These are phyloP conservation scores for Spongospora subterranea DNA, from an alignment of 208 protist species.

Conservation along the genomic window DNA sequence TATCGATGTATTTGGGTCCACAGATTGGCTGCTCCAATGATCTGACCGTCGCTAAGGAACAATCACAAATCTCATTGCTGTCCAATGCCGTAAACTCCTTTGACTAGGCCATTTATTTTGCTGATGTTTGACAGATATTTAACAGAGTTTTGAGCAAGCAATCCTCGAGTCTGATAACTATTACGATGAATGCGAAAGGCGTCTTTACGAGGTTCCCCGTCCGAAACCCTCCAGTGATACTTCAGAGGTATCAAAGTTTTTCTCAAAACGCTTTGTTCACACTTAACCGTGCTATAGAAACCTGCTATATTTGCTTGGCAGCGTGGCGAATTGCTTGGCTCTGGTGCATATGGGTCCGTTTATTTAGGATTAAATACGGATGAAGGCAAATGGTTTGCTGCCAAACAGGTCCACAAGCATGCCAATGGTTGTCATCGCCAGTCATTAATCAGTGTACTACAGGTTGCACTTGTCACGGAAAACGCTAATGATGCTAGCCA, in stretches of 20 bases:
- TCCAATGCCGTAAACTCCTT: not conserved
- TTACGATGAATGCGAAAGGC: slow-evolving; percentile 40
- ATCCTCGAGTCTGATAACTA: slow-evolving; percentile 45
- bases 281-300: not conserved
- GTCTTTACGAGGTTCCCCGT: slow-evolving; percentile 33
- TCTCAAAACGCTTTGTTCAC: not conserved
- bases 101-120: not conserved
- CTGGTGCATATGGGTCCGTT: slow-evolving; percentile 60
- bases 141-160: not conserved
- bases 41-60: not conserved
- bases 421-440: not conserved
- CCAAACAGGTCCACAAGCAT: slow-evolving; percentile 25
- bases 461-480: not conserved
- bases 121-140: not conserved
- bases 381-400: slow-evolving; percentile 58
- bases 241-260: not conserved
- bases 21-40: not conserved
- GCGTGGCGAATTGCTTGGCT: slow-evolving; percentile 59
- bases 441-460: not conserved
- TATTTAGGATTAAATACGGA: slow-evolving; percentile 60
- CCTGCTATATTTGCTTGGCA: slow-evolving; percentile 6
- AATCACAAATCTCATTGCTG: not conserved
- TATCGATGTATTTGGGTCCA: slow-evolving; percentile 50
- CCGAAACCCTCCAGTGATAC: not conserved
- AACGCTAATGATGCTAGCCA: slow-evolving; percentile 23